Percentiles rank a stretch among this genome's conserved stretches.
Evolutionary conservation across 2,329 filamentous ascomycete genomes (phyloP).

Genomic region (Pezicula neosporulosa): DNA sequence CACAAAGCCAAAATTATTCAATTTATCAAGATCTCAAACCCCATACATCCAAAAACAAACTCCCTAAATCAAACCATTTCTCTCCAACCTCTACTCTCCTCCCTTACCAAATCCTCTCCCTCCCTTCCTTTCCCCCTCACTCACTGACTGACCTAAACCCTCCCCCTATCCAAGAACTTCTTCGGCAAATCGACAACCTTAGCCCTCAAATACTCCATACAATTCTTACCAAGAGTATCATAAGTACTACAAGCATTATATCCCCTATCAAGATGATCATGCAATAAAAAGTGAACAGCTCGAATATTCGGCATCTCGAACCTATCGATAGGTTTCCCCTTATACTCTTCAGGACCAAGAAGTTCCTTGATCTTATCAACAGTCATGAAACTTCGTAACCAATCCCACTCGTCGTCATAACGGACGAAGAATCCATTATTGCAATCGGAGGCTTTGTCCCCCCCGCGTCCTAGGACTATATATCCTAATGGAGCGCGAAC

Average conservation of each 20-base stretch:
- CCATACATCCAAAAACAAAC: too few species aligned
- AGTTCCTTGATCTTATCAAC: conserved; percentile 16
- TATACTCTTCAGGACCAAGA: conserved; percentile 16
- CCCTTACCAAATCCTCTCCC: too few species aligned
- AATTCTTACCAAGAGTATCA: conserved; percentile 18
- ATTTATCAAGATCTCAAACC: too few species aligned
- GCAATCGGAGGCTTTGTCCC: conserved; percentile 32
- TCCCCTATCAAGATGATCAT: conserved; percentile 33
- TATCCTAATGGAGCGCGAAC: conserved; percentile 7
- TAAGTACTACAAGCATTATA: conserved; percentile 13
- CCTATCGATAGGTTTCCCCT: conserved; percentile 22
- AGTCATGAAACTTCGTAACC: conserved; percentile 26
- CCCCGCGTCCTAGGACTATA: conserved; percentile 16
- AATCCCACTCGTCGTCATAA: conserved; percentile 33
- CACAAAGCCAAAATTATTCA: too few species aligned
- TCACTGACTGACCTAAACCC: conserved; percentile 3
- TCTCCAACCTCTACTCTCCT: too few species aligned
- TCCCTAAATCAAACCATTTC: too few species aligned
- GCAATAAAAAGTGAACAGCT: conserved; percentile 23
- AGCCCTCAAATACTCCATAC: conserved; percentile 15
- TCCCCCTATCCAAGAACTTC: conserved; percentile 7
- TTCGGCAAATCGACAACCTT: conserved; percentile 15
- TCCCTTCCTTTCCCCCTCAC: too few species aligned
- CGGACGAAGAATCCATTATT: conserved; percentile 38
- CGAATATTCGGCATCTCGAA: conserved; percentile 8